phyloP scores from a whole-genome alignment of 768 basidiomycete genomes.

The Rickenella mellea region DNA sequence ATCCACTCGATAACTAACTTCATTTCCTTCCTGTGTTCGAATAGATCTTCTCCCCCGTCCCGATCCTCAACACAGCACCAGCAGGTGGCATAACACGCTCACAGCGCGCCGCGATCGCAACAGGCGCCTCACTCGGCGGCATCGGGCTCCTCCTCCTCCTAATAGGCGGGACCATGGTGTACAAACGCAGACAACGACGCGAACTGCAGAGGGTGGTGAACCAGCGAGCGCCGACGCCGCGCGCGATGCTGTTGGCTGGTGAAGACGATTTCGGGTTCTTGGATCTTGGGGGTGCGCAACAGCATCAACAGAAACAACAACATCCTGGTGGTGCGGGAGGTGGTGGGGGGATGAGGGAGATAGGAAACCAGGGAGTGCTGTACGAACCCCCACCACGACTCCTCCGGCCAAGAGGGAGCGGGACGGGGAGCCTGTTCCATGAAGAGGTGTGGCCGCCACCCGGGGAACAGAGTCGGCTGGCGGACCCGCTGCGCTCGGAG shows the following conservation, averaged over 20 bases:
- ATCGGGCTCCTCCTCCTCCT: background rate
- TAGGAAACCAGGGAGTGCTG: background rate
- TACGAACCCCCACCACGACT: background rate
- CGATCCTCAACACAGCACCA: background rate
- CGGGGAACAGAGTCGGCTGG: background rate
- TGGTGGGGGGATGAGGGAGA: background rate
- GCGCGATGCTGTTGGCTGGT: background rate
- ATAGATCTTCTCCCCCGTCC: background rate
- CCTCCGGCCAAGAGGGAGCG: slow-evolving; percentile 1
- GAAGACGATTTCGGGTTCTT: background rate
- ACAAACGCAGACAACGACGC: background rate
- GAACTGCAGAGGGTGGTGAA: background rate
- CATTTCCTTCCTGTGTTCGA: background rate
- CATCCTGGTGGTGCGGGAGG: background rate
- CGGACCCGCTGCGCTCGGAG: slow-evolving; percentile 1
- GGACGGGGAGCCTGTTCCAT: slow-evolving; percentile 1
- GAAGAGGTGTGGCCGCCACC: slow-evolving; percentile 5
- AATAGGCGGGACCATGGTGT: background rate
- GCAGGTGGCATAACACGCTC: background rate
- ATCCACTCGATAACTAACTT: background rate
- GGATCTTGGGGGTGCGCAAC: background rate
- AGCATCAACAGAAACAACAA: background rate
- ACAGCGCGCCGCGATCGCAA: background rate
- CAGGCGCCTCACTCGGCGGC: background rate
- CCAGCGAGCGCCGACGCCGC: background rate